Conservation (phyloP, 495 filamentous ascomycete species). For the Penicillium bovifimosum region DNA sequence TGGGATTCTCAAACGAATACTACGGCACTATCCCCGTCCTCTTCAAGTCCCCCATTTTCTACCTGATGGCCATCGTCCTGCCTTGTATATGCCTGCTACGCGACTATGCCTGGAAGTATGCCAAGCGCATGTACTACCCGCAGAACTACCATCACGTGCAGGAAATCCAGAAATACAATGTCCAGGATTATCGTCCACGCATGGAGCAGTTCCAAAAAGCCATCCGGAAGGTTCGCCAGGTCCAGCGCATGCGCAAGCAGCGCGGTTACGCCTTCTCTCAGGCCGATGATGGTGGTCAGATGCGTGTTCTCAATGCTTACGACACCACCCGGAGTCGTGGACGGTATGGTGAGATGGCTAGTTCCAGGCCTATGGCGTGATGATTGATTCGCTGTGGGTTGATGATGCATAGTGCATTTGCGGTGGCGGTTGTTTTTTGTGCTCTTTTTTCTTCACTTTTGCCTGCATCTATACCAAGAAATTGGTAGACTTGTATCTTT, state of each 20-base stretch:
- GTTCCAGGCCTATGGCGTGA: constrained; percentile 48
- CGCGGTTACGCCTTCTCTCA: constrained; percentile 97
- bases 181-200: constrained; percentile 95
- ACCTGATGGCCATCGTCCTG: constrained; percentile 75
- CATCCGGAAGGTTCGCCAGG: constrained; percentile 95
- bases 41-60: constrained; percentile 80
- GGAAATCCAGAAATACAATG: constrained; percentile 99
- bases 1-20: constrained; percentile 81
- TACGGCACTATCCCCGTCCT: constrained; percentile 74
- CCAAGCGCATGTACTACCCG: constrained; percentile 93
- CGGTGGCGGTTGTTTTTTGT: constrained; percentile 8
- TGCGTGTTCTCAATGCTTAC: constrained; percentile 89
- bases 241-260: constrained; percentile 99
- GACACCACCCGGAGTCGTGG: constrained; percentile 92
- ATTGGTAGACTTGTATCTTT: constrained; percentile 17
- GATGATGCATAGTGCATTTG: constrained; percentile 6
- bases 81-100: constrained; percentile 80
- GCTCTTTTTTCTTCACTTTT: constrained; percentile 7
- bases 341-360: constrained; percentile 94
- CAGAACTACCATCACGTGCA: constrained; percentile 98
- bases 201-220: constrained; percentile 99
- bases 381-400: constrained; percentile 21
- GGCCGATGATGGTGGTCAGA: constrained; percentile 78
- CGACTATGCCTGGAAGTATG: constrained; percentile 81
- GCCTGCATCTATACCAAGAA: constrained; percentile 11